phyloP scores from a whole-genome alignment of 2,329 filamentous ascomycete genomes.

The Pseudocercospora musae region DNA sequence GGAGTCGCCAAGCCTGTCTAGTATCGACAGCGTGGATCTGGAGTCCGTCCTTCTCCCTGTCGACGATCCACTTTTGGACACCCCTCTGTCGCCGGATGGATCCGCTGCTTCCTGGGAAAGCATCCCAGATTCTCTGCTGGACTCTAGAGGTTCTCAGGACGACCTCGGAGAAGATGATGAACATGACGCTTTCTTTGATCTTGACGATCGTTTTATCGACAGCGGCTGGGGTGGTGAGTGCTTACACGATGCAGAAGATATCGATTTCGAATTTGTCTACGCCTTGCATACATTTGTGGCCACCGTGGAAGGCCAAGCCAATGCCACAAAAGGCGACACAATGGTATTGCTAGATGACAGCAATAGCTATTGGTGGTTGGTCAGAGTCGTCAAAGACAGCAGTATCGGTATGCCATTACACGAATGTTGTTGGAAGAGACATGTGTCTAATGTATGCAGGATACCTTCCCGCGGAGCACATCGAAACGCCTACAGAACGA shows the following conservation, averaged over 20 bases:
- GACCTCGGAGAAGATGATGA: slow-evolving; percentile 54
- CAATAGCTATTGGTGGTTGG: slow-evolving; percentile 99
- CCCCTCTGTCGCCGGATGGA: slow-evolving; percentile 32
- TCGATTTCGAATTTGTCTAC: slow-evolving; percentile 99
- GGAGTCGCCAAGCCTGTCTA: slow-evolving; percentile 25
- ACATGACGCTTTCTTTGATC: slow-evolving; percentile 55
- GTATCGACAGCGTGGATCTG: slow-evolving; percentile 33
- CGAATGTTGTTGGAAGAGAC: not conserved
- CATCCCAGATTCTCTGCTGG: slow-evolving; percentile 23
- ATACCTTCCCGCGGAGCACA: slow-evolving; percentile 95
- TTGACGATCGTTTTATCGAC: slow-evolving; percentile 63
- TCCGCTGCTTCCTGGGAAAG: slow-evolving; percentile 32
- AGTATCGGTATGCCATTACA: slow-evolving; percentile 67
- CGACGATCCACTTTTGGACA: slow-evolving; percentile 41
- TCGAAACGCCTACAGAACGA: slow-evolving; percentile 94
- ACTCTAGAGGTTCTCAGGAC: slow-evolving; percentile 25
- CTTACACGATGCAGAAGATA: slow-evolving; percentile 96
- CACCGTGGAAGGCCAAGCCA: slow-evolving; percentile 96
- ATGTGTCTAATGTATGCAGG: slow-evolving; percentile 53
- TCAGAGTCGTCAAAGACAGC: slow-evolving; percentile 93
- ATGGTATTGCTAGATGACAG: slow-evolving; percentile 98
- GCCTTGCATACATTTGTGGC: slow-evolving; percentile 96
- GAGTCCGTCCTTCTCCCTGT: slow-evolving; percentile 42
- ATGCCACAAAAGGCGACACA: slow-evolving; percentile 96
- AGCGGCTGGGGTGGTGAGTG: slow-evolving; percentile 72